A percentile compares a stretch with the other conserved stretches of the same genome.
Conservation (phyloP, 2,329 filamentous ascomycete genomes). For the Septoria petroselini region DNA sequence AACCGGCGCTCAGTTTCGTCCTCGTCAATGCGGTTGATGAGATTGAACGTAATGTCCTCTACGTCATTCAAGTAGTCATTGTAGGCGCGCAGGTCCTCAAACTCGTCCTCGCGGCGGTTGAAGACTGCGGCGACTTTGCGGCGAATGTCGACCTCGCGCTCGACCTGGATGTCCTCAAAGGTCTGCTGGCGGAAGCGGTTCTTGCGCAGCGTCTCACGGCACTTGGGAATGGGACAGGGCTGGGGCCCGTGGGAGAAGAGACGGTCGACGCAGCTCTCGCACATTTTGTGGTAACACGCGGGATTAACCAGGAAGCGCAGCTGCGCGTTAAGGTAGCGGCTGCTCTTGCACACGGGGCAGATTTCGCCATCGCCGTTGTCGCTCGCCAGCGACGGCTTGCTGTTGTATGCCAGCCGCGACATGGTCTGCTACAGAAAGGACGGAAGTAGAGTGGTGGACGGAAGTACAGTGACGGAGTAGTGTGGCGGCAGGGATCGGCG, state of each 20-base stretch:
- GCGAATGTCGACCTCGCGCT: conserved; percentile 90
- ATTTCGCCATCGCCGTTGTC: conserved; percentile 51
- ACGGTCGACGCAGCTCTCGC: conserved; percentile 88
- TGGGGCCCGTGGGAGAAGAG: conserved; percentile 91
- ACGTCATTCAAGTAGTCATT: conserved; percentile 95
- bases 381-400: conserved; percentile 27
- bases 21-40: conserved; percentile 69
- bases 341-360: conserved; percentile 96
- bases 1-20: conserved; percentile 61
- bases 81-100: conserved; percentile 76
- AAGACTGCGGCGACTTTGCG: conserved; percentile 72
- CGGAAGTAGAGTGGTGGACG: not conserved
- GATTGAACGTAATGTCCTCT: conserved; percentile 83
- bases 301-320: conserved; percentile 96
- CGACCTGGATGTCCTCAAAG: conserved; percentile 81
- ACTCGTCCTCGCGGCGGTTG: conserved; percentile 87
- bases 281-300: conserved; percentile 99
- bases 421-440: conserved; percentile 24
- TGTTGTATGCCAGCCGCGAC: conserved; percentile 35
- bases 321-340: conserved; percentile 88
- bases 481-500: no score
- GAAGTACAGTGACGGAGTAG: not conserved
- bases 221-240: conserved; percentile 86
- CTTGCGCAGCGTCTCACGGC: conserved; percentile 80
- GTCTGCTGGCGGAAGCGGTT: conserved; percentile 82